Base-by-base conservation (phyloP, 2,329 filamentous ascomycete species). In the Aspergillus ibericus region DNA sequence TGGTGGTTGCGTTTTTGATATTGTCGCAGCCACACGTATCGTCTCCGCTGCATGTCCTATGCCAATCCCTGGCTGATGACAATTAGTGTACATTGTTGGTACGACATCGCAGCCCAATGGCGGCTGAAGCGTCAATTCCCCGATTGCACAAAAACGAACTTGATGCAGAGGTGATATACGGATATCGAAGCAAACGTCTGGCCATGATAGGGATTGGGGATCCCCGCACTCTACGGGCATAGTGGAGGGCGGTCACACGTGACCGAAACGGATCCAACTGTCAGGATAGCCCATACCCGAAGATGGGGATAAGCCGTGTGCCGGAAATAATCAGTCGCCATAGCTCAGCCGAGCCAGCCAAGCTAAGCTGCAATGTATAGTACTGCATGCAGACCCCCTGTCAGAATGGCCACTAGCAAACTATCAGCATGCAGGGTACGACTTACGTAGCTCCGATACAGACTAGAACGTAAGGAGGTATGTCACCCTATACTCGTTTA, bases 211-310 rank as follows among this genome's bases (percentile, higher is more conserved):
- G 44, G 10, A 10, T 29, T 29, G 15, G 8, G n/a, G 27, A 40
- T 53, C n/a, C 15, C 34, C 10, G 10, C 12, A 40, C n/a, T 10
- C 35, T 12, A 16, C 5, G 9, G 34, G 7, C 22, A 38, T 15
- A 10, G 16, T 18, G 18, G 25, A 32, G 32, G 34, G 36, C 25
- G 20, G 35, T 18, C 12, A 56, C 63, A 65, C 61, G 59, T 65
- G 63, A 65, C 48, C 25, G 35, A 56, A 58, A 48, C 25, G 47
- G 36, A 59, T 32, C 59, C 57, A 56, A 58, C 32, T 27, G 18
- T 47, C 38, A 56, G 60, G 59, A 49, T 59, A 44, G 53, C 38
- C 18, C 44, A 34, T 35, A 15, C 20, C 36, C 46, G 42, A 49
- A 34, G 18, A 32, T 22, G 44, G 58, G 56, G 51, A 36, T 46